Conservation (phyloP, 768 basidiomycete species). For the Leucosporidium scottii region DNA sequence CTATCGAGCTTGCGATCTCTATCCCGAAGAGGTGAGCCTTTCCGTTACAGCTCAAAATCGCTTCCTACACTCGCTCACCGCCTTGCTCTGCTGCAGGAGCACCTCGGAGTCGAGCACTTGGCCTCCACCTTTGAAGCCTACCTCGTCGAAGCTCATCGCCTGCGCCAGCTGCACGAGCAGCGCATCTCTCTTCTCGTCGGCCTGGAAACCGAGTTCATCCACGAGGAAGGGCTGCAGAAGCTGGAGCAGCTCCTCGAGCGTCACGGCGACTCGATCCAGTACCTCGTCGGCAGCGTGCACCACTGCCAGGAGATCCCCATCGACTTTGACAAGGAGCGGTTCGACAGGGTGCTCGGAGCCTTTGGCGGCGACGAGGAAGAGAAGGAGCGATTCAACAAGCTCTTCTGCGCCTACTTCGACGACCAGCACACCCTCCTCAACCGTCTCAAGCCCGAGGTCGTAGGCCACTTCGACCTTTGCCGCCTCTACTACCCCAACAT, state of each 20-base stretch:
- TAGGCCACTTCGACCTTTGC: constrained; percentile 91
- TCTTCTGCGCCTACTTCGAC: constrained; percentile 64
- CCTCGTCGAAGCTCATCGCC: constrained; percentile 67
- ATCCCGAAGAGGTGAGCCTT: constrained; percentile 81
- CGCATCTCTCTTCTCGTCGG: constrained; percentile 74
- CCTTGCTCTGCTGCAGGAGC: constrained; percentile 46
- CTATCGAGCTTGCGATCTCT: constrained; percentile 70
- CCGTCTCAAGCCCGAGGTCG: constrained; percentile 71
- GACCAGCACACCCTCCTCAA: constrained; percentile 66
- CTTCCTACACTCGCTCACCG: not conserved
- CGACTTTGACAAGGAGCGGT: constrained; percentile 77
- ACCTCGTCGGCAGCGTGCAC: constrained; percentile 86
- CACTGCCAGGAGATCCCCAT: constrained; percentile 82
- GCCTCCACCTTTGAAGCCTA: constrained; percentile 63
- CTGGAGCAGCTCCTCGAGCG: constrained; percentile 53
- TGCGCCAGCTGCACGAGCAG: constrained; percentile 58
- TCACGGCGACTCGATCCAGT: constrained; percentile 59
- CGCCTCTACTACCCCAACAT: constrained; percentile 66
- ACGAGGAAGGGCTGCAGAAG: constrained; percentile 55
- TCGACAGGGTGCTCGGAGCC: constrained; percentile 54
- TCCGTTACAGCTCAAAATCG: not conserved
- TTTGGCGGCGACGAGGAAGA: constrained; percentile 32
- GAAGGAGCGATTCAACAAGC: constrained; percentile 28
- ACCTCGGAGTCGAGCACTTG: constrained; percentile 52
- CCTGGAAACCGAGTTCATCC: constrained; percentile 86